Evolutionary conservation across 345 rosid genomes (phyloP).

Genomic region (Gossypium anomalum): DNA sequence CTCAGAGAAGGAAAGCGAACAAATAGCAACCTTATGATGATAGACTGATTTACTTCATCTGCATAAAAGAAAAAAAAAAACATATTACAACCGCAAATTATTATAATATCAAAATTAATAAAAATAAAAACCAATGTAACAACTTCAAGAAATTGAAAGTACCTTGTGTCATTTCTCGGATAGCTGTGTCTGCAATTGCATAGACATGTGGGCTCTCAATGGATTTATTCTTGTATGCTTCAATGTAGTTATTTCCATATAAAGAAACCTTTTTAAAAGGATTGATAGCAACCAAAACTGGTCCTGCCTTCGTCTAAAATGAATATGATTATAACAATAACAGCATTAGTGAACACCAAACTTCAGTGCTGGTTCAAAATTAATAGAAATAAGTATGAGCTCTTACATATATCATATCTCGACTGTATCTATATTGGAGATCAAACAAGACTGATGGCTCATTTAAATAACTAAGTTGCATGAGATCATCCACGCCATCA

Average conservation of each 20-base stretch:
- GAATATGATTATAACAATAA: slow-evolving; percentile 21
- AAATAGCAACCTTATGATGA: slow-evolving; percentile 90
- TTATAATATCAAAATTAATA: neutral
- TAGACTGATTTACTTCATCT: slow-evolving; percentile 99
- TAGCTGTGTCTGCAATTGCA: slow-evolving; percentile 95
- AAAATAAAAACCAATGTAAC: slow-evolving; percentile 9
- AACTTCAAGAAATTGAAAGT: slow-evolving; percentile 22
- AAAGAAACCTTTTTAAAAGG: slow-evolving; percentile 90
- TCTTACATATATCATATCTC: slow-evolving; percentile 91
- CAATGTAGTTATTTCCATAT: slow-evolving; percentile 72
- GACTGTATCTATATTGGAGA: slow-evolving; percentile 82
- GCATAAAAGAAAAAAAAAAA: slow-evolving; percentile 28
- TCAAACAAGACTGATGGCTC: slow-evolving; percentile 95
- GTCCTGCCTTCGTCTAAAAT: slow-evolving; percentile 94
- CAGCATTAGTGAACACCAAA: slow-evolving; percentile 9
- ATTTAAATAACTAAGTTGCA: slow-evolving; percentile 97
- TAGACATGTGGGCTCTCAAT: slow-evolving; percentile 24
- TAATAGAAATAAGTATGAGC: slow-evolving; percentile 17
- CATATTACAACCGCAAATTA: slow-evolving; percentile 22
- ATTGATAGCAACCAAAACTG: slow-evolving; percentile 91
- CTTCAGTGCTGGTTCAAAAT: slow-evolving; percentile 14
- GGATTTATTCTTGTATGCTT: slow-evolving; percentile 77
- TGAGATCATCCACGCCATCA: slow-evolving; percentile 95
- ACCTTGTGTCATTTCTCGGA: slow-evolving; percentile 98
- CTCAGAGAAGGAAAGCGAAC: neutral